A percentile compares a stretch with the other conserved stretches of the same genome.
Conservation (phyloP, 331 rosid genomes). For the Rosa hybrid region DNA sequence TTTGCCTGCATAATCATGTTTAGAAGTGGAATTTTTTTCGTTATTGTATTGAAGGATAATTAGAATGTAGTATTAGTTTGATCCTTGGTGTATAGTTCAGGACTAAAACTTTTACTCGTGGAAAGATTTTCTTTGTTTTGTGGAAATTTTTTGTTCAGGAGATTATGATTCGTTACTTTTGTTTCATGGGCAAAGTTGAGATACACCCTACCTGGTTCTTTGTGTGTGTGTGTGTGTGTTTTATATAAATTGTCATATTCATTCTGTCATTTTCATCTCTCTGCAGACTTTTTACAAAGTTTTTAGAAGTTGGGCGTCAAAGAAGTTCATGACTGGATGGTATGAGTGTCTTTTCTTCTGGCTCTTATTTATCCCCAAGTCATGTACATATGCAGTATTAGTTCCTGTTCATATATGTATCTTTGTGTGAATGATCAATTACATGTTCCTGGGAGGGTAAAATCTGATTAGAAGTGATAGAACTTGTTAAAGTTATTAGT, state of each 20-base stretch:
- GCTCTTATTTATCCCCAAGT: neutral
- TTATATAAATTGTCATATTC: constrained; percentile 16
- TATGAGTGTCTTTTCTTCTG: constrained; percentile 38
- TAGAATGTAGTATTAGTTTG: neutral
- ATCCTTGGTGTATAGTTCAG: too few relatives aligned
- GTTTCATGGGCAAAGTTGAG: neutral
- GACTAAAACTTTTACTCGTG: neutral
- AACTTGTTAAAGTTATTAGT: neutral
- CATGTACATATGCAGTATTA: constrained; percentile 11
- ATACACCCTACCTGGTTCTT: neutral
- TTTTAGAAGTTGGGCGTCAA: constrained; percentile 92
- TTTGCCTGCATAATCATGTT: neutral
- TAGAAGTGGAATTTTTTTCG: neutral
- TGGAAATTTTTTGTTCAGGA: neutral
- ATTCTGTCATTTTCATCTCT: constrained; percentile 24
- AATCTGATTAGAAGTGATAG: neutral
- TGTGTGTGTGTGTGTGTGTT: neutral
- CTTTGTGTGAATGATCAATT: neutral
- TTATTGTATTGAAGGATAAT: neutral
- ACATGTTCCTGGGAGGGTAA: neutral
- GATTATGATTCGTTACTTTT: neutral
- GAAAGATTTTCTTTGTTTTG: neutral
- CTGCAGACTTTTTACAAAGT: constrained; percentile 89
- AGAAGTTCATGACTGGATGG: constrained; percentile 99
- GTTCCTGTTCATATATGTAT: neutral